Evolutionary conservation across 306 rosid species (phyloP).

Genomic region (Rosa lucieae): DNA sequence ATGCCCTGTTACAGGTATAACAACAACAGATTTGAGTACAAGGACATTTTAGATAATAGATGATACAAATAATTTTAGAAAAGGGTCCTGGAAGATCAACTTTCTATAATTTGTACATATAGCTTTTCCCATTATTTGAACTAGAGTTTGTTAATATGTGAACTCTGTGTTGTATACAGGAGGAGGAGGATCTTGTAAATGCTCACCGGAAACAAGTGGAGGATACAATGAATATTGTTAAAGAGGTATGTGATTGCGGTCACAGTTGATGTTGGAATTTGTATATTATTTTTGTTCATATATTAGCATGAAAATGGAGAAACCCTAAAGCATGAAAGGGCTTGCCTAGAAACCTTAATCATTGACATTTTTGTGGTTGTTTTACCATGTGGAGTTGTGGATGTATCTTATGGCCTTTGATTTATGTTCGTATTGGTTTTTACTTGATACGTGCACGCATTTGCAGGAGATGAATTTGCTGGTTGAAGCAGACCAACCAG

Average conservation of each 20-base stretch:
- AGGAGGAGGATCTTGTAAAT: conserved; percentile 95
- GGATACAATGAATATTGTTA: conserved; percentile 96
- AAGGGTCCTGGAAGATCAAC: neutral
- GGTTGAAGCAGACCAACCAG: conserved; percentile 98
- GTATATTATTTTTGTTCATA: neutral
- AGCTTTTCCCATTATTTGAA: neutral
- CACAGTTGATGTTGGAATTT: neutral
- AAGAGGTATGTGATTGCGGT: conserved; percentile 59
- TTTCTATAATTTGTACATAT: neutral
- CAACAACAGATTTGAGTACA: neutral
- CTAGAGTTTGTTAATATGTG: conserved; percentile 6
- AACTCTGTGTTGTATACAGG: conserved; percentile 48
- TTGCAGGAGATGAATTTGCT: conserved; percentile 96
- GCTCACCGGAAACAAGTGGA: conserved; percentile 99
- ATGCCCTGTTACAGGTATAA: conserved; percentile 79
- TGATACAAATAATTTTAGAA: neutral
- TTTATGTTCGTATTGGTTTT: neutral
- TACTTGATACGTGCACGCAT: neutral
- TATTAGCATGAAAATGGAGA: neutral
- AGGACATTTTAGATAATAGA: neutral
- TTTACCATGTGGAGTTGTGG: neutral
- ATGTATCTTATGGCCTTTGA: neutral
- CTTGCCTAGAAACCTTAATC: neutral
- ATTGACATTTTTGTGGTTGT: neutral
- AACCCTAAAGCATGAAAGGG: neutral